Base-by-base conservation (phyloP, 108 stramenopile genomes). In the Discostella stelligeroides region DNA sequence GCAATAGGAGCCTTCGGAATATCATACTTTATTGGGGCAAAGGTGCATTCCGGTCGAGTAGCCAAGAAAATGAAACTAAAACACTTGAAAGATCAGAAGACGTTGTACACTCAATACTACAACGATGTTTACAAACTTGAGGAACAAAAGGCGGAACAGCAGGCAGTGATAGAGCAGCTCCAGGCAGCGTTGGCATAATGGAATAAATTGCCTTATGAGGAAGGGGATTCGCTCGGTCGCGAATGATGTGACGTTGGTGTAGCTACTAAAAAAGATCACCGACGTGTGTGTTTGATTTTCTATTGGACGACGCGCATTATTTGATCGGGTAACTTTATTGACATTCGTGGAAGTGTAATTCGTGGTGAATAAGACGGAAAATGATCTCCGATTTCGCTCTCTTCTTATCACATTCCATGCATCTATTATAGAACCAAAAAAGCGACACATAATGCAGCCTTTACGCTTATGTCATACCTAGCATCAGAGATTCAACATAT, bases 91-190 rank as follows among this genome's bases (percentile, higher is more conserved):
- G 95, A 95, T 66, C 91, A 92, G 70, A 95, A 95, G 78, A 81
- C 87, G 5, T 77, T 92, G 10, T 95, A 95, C 75, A 90, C 90
- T 39, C 91, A 92, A 84, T 95, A 95, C 51, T 95, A 95, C 79
- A 91, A 91, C 45, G 95, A 95, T 73, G 92, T 95, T 15, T 92
- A 92, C 78, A 84, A 85, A 55, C 71, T 92, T 51, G 86, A 95
- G 72, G 85, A 91, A 48, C 88, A 95, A 70, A 92, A 94, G 75
- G 87, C 86, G 5, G 85, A 94, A 54, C 75, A 80, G 23, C 79
- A 80, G 71, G 70, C 70, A 48, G 66, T 80, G 23, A 80, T 80
- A 63, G 79, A 80, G 38, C 79, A 80, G 48, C 66, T 67, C 10
- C 79, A 72, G 71, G 71, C 63, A 42, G 76, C 76, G 23, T 65